These are phyloP conservation scores for Phlyctochytrium arcticum DNA, from an alignment of 192 early-diverging fungal species.

Conservation along the genomic window DNA sequence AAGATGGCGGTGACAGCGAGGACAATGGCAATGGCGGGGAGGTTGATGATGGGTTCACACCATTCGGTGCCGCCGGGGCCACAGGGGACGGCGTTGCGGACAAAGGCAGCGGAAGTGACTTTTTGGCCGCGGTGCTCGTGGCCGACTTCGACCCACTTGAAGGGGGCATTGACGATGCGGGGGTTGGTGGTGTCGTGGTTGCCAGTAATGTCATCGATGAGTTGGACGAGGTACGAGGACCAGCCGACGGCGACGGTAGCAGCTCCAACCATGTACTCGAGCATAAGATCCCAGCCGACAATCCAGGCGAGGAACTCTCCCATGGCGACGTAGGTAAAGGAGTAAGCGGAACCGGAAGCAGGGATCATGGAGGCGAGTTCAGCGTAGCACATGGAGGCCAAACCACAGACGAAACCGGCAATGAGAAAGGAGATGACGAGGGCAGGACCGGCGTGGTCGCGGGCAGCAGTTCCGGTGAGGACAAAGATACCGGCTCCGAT, in stretches of 20 bases:
- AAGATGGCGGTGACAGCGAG: conserved; percentile 62
- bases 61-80: not conserved
- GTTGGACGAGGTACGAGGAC: conserved; percentile 73
- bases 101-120: conserved; percentile 1
- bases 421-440: conserved; percentile 78
- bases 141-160: conserved; percentile 56
- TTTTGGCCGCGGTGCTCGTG: not conserved
- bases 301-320: conserved; percentile 89
- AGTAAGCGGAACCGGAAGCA: conserved; percentile 82
- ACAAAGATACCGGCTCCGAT: conserved; percentile 85
- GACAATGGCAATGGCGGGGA: conserved; percentile 70
- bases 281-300: conserved; percentile 74
- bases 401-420: conserved; percentile 64
- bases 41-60: conserved; percentile 14
- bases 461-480: conserved; percentile 69
- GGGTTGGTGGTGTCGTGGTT: conserved; percentile 32
- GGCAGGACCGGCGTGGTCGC: conserved; percentile 74
- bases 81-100: not conserved
- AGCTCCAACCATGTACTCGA: conserved; percentile 61
- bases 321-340: conserved; percentile 76
- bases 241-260: conserved; percentile 80
- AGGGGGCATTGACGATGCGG: conserved; percentile 64
- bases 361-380: conserved; percentile 87
- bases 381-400: conserved; percentile 80
- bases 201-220: conserved; percentile 61